Evolutionary conservation across 1,284 basidiomycete species (phyloP).

Genomic region (Grifola frondosa): DNA sequence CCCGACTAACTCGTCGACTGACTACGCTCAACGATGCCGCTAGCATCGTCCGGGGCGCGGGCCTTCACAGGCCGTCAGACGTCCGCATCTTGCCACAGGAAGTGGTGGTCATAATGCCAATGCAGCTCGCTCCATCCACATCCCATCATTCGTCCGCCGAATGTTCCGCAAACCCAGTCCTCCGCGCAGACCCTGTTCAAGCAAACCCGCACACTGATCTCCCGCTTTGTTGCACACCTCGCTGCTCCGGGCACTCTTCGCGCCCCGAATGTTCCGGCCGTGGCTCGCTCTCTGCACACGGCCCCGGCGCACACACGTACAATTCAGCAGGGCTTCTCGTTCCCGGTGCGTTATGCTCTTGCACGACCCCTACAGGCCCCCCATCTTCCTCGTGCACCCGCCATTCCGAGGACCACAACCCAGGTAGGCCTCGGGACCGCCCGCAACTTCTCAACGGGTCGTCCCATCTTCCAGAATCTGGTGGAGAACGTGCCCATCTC

Average conservation of each 20-base stretch:
- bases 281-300: conserved; percentile 42
- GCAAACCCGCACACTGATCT: conserved; percentile 52
- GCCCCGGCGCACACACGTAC: conserved; percentile 23
- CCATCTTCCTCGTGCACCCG: conserved; percentile 57
- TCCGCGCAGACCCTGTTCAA: conserved; percentile 50
- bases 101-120: conserved; percentile 16
- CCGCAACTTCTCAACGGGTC: conserved; percentile 66
- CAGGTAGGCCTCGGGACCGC: conserved; percentile 73
- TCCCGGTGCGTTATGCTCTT: conserved; percentile 47
- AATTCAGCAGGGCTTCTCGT: conserved; percentile 41
- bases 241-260: conserved; percentile 53
- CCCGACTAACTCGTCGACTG: conserved; percentile 4
- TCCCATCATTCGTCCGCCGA: conserved; percentile 35
- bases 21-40: conserved; percentile 42
- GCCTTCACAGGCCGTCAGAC: conserved; percentile 37
- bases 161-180: conserved; percentile 31
- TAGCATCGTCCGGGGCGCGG: conserved; percentile 53
- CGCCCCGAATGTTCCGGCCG: conserved; percentile 28
- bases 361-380: conserved; percentile 42
- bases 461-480: conserved; percentile 74
- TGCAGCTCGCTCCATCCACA: conserved; percentile 43
- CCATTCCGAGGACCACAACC: conserved; percentile 46
- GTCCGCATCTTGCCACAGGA: conserved; percentile 23
- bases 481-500: conserved; percentile 74
- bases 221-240: conserved; percentile 55